phyloP scores from a whole-genome alignment of 305 asterid genomes.

The Fraxinus velutina region DNA sequence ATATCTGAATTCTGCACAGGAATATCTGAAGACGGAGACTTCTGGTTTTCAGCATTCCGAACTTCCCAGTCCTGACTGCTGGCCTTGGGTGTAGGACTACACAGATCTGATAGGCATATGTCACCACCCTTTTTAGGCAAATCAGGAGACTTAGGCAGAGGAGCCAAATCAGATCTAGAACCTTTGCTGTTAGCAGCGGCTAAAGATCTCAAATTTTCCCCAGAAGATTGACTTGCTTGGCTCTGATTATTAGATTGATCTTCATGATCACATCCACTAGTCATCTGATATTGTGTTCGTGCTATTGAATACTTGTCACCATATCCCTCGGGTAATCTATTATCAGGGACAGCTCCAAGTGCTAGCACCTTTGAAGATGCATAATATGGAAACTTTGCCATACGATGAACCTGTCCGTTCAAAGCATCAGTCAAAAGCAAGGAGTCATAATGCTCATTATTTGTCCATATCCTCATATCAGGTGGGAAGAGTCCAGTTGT shows the following conservation, averaged over 20 bases:
- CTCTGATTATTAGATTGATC: slow-evolving; percentile 30
- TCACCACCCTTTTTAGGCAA: slow-evolving; percentile 31
- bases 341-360: slow-evolving; percentile 26
- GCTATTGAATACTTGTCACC: slow-evolving; percentile 30
- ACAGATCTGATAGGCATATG: slow-evolving; percentile 34
- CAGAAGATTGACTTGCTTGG: slow-evolving; percentile 39
- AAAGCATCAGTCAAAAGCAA: neutral
- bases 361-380: slow-evolving; percentile 33
- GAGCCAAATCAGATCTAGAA: slow-evolving; percentile 30
- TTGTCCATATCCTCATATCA: neutral
- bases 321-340: slow-evolving; percentile 6
- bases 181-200: slow-evolving; percentile 35
- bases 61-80: slow-evolving; percentile 24
- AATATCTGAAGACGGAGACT: slow-evolving; percentile 33
- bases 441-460: neutral
- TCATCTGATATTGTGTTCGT: slow-evolving; percentile 28
- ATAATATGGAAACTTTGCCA: slow-evolving; percentile 38
- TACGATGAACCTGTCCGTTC: slow-evolving; percentile 46
- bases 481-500: neutral
- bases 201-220: slow-evolving; percentile 38
- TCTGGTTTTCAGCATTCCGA: slow-evolving; percentile 41
- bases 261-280: slow-evolving; percentile 32
- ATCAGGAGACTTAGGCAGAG: slow-evolving; percentile 34
- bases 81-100: slow-evolving; percentile 48
- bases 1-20: slow-evolving; percentile 34